Evolutionary conservation across 140 eudicot species (phyloP), one percentile per base, ranked within the genome.

Genomic region (Erigeron philadelphicus): DNA sequence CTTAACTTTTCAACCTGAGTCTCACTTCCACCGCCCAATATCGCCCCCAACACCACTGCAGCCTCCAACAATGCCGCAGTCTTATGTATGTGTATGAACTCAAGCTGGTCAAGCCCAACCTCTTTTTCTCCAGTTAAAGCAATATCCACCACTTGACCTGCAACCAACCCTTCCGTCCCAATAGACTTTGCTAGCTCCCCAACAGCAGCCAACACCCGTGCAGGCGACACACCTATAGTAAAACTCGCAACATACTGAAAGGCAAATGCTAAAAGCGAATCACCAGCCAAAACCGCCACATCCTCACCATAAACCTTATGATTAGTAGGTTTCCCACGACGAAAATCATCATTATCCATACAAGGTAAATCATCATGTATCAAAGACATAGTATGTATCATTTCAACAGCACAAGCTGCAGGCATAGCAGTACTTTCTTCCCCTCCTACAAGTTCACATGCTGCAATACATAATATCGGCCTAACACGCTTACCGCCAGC

Each of bases 371-470:
- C 95, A 35, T 89, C 95, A 42, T 87, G 96, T 11, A 86, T 86
- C 0, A 84, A 25, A 0, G 95, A 82, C 95, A 80, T 84, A 1
- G 95, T 80, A 74, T 86, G 84, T 45, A 84, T 82, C 91, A 87
- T 87, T 62, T 89, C 89, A 7, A 89, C 84, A 0, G 96, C 95
- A 11, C 95, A 89, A 6, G 96, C 95, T 7, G 91, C 91, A 1
- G 89, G 85, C 74, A 84, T 78, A 63, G 91, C 85, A 35, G 73
- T 67, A 11, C 80, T 31, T 25, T 78, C 68, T 13, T 62, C 49
- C 0, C 96, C 95, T 49, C 96, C 91, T 13, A 89, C 96, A 9
- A 80, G 83, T 78, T 86, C 96, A 55, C 95, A 89, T 23, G 96
- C 89, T 16, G 90, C 93, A 49, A 88, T 72, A 61, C 93, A 83